Evolutionary conservation across 768 basidiomycete species (phyloP).

Genomic region (Gloeostereum incarnatum): DNA sequence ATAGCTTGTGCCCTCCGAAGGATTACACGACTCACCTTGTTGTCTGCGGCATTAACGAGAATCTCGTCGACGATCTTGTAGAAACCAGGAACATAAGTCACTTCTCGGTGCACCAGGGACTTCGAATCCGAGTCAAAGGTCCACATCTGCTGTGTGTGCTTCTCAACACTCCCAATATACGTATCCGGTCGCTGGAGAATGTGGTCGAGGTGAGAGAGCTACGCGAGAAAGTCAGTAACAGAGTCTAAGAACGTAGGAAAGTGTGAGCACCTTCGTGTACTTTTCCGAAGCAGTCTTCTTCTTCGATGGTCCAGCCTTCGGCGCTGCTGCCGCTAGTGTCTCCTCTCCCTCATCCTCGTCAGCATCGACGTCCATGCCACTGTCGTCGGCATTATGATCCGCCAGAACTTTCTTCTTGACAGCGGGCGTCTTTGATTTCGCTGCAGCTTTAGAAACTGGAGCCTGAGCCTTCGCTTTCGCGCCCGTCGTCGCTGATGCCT

Average conservation of each 20-base stretch:
- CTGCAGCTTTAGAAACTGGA: too few relatives aligned
- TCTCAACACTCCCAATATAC: slow-evolving; percentile 95
- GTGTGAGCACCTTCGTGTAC: slow-evolving; percentile 67
- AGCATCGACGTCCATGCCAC: background rate
- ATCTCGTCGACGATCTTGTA: slow-evolving; percentile 99
- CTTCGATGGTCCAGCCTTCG: slow-evolving; percentile 31
- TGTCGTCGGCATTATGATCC: too few relatives aligned
- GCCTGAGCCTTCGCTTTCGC: too few relatives aligned
- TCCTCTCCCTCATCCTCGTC: slow-evolving; percentile 14
- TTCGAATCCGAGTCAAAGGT: slow-evolving; percentile 80
- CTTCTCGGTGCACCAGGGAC: slow-evolving; percentile 75
- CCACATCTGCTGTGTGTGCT: slow-evolving; percentile 85
- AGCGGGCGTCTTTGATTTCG: too few relatives aligned
- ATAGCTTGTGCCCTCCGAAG: too few relatives aligned
- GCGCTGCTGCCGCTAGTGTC: slow-evolving; percentile 11
- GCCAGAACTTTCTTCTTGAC: too few relatives aligned
- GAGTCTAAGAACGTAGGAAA: background rate
- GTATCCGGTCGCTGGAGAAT: slow-evolving; percentile 88
- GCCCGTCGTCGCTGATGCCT: too few relatives aligned
- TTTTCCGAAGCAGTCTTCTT: slow-evolving; percentile 89
- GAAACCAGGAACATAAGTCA: slow-evolving; percentile 92
- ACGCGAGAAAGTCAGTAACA: slow-evolving; percentile 7
- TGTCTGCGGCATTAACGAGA: slow-evolving; percentile 97
- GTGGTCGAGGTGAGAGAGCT: slow-evolving; percentile 95
- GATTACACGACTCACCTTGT: slow-evolving; percentile 82